Base-by-base conservation (phyloP, 176 grass and related monocot genomes). In the Phoenix roebelenii region DNA sequence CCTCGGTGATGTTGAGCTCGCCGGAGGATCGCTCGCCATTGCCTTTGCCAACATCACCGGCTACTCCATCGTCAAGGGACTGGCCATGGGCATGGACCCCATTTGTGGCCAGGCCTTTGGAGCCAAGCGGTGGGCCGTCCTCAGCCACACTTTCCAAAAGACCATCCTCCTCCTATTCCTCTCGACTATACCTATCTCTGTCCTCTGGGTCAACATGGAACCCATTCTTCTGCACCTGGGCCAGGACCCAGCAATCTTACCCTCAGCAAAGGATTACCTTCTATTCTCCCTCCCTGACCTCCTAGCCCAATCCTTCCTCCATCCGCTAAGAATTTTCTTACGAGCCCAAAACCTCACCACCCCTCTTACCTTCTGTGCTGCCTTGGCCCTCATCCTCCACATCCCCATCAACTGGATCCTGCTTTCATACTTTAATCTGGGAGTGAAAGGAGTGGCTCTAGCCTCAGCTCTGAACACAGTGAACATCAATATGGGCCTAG, bases 21-120 rank as follows among this genome's bases (percentile, higher is more conserved):
- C 90, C 32, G 90, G 85, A 29, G 90, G 90, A 26, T 83, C 90
- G 22, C 80, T 95, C 23, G 85, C 90, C 50, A 80, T 95, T 23
- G 85, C 85, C 44, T 89, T 95, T 72, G 90, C 85, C 51, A 95
- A 95, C 77, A 89, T 95, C 67, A 89, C 85, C 18, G 90, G 90
- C 9, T 95, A 89, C 74, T 95, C 90, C 22, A 85, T 95, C 44
- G 85, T 95, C 26, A 89, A 85, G 0, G 90, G 90, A 20, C 85
- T 95, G 68, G 82, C 90, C 59, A 84, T 76, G 55, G 90, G 90
- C 10, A 95, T 95, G 90, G 90, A 95, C 68, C 90, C 90, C 5
- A 76, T 95, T 7, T 95, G 90, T 15, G 82, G 63, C 25, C 90
- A 89, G 75, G 85, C 90, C 4, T 82, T 89, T 66, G 90, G 90